Evolutionary conservation across 257 asterid species (phyloP), one percentile per base, ranked within the genome.

Genomic region (Paulownia fortunei): DNA sequence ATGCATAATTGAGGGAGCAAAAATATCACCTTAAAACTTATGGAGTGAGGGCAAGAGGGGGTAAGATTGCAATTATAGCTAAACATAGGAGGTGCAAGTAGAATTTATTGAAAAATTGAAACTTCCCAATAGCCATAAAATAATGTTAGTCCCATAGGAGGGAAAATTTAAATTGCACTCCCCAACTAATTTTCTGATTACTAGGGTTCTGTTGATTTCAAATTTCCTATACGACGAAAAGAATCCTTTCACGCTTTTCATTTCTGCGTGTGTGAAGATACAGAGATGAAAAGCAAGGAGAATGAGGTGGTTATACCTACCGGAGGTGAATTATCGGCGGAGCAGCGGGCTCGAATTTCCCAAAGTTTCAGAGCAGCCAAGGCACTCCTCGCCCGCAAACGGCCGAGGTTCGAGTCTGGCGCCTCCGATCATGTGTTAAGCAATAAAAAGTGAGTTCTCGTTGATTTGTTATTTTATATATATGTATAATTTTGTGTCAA

Each of bases 331-430:
- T 83, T 95, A 81, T 85, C 99, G 37, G 92, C 90, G 68, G 96
- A 90, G 81, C 99, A 95, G 86, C 86, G 84, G 72, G 87, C 92
- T 81, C 89, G 98, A 65, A 93, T 95, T 67, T 89, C 99, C 27
- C 89, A 84, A 49, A 95, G 88, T 36, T 93, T 87, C 78, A 87
- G 89, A 85, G 89, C 96, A 47, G 99, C 98, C 30, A 95, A 95
- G 83, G 93, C 96, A 13, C 91, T 88, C 66, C 96, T 93, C 51
- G 79, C 84, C 16, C 94, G 97, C 70, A 95, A 95, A 85, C 88
- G 97, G 69, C 88, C 84, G 55, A 88, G 86, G 55, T 71, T 61
- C 62, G 82, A 76, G 11, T 44, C 73, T 26, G 42, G 52, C 70
- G 58, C 72, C 30, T 23, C 82, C 36, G 30, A 78, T 80, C 73